Conservation (phyloP, 345 rosid genomes). For the Camelina neglecta region DNA sequence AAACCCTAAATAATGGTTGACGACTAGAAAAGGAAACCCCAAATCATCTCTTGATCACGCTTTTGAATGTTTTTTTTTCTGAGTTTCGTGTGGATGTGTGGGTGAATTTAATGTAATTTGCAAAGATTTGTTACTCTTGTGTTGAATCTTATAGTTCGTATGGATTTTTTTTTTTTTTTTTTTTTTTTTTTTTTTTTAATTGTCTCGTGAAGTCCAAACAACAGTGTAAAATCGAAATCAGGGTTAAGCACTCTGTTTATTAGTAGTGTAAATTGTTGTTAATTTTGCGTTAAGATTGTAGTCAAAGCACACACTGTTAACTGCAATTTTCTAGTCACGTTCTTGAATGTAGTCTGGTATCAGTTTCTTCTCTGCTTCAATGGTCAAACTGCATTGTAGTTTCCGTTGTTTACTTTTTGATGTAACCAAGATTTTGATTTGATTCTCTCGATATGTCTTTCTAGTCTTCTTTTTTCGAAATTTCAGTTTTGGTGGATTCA, state of each 20-base stretch:
- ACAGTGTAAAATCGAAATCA: neutral
- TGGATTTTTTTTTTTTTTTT: neutral
- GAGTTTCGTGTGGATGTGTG: neutral
- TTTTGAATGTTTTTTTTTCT: neutral
- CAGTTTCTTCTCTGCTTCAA: neutral
- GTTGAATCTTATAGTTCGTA: neutral
- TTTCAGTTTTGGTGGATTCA: conserved; percentile 11
- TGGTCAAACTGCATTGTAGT: neutral
- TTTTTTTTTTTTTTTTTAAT: too few species aligned
- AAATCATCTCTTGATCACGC: neutral
- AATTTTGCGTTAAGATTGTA: too few species aligned
- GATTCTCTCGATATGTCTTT: too few species aligned
- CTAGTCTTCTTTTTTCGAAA: too few species aligned
- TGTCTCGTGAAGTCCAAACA: conserved; percentile 1
- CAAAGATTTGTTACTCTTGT: neutral
- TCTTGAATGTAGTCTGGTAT: neutral
- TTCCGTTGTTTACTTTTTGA: neutral
- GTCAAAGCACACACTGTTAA: neutral
- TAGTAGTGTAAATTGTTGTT: too few species aligned
- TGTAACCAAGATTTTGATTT: neutral
- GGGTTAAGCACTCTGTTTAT: neutral
- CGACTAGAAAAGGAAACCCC: neutral
- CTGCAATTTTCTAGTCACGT: conserved; percentile 12
- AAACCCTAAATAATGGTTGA: conserved; percentile 4
- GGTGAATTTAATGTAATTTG: neutral